Base-by-base conservation (phyloP, 2,329 filamentous ascomycete species). In the Escovopsis sp. region DNA sequence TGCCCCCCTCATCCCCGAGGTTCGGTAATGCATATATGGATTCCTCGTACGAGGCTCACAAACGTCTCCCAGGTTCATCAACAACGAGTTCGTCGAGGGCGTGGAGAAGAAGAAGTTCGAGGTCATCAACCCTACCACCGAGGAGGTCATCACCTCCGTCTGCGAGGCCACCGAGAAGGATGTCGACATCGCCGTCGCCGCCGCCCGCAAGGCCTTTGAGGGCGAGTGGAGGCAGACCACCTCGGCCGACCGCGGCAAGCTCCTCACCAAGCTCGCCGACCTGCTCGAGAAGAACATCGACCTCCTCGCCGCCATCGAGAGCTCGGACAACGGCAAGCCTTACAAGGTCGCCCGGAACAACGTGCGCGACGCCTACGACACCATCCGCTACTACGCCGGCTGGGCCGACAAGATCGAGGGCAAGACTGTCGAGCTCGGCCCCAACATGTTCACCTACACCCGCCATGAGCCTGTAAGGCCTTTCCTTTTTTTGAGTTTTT, bases 341-440 rank as follows among this genome's bases (percentile, higher is more conserved):
- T 74, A 86, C 59, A 70, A 57, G 56, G 76, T 85, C 73, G 81
- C 84, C 47, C 81, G 77, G 57, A 81, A 77, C 32, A 86, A 94
- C 57, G 71, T 94, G 35, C 66, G 61, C 42, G 72, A 75, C 51
- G 79, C 79, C 44, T 69, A 75, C 49, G 79, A 71, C 56, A 81
- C 74, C 65, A 63, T 95, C 55, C 78, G 87, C 63, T 95, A 66
- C 59, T 66, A 65, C 55, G 86, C 74, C 56, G 87, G 87, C 47
- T 94, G 82, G 79, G 84, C 86, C 54, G 87, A 94, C 71, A 94
- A 94, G 78, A 80, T 91, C 50, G 72, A 79, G 63, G 86, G 87
- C 63, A 86, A 88, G 71, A 85, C 86, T 43, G 79, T 91, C 50
- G 84, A 93, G 54, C 83, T 85, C 51, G 68, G 73, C 54, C 73